Evolutionary conservation across 139 green algal species (phyloP).

Genomic region (Raphidocelis subcapitata): DNA sequence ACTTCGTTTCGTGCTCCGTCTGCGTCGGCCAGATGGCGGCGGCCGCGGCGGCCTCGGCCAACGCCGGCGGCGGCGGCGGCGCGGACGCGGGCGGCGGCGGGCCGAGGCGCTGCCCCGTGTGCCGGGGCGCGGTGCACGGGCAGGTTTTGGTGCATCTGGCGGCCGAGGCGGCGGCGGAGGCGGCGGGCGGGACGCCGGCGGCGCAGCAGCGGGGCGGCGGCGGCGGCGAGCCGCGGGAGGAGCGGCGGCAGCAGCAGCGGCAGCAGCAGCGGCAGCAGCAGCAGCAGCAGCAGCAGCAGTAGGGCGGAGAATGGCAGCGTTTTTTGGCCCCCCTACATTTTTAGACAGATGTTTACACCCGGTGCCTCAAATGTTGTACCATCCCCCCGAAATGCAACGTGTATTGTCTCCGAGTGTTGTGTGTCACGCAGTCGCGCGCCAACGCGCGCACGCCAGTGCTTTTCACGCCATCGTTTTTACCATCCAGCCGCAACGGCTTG

Average conservation of each 20-base stretch:
- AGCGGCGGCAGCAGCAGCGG: not conserved
- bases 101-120: not conserved
- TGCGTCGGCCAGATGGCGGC: conserved; percentile 9
- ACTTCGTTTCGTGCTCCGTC: conserved; percentile 18
- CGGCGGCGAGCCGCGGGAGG: not conserved
- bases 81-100: not conserved
- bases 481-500: too few relatives aligned
- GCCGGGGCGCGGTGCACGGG: not conserved
- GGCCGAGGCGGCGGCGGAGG: not conserved
- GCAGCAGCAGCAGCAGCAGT: not conserved
- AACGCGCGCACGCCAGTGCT: too few relatives aligned
- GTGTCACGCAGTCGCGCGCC: too few relatives aligned
- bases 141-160: not conserved
- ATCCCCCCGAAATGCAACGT: not conserved
- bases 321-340: conserved; percentile 1
- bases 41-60: not conserved
- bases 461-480: too few relatives aligned
- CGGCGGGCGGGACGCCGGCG: not conserved
- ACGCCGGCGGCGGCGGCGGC: not conserved
- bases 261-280: not conserved
- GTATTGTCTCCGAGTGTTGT: too few relatives aligned
- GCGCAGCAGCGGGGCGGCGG: not conserved
- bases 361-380: not conserved
- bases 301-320: not conserved
- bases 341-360: not conserved